phyloP scores from a whole-genome alignment of 495 filamentous ascomycete genomes.

The Thermochaetoides thermophila region DNA sequence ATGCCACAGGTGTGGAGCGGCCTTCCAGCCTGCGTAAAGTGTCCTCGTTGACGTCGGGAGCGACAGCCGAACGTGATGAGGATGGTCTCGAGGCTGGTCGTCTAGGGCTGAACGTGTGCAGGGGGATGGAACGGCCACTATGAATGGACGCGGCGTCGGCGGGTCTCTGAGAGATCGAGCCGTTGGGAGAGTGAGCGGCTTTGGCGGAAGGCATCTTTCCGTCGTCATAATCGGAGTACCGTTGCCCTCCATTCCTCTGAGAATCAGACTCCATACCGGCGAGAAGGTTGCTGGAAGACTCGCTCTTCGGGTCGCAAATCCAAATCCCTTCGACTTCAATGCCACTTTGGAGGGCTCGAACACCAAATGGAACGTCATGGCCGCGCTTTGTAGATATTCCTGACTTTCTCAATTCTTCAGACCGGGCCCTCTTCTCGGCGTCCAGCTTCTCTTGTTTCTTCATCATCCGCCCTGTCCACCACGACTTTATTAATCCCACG shows the following conservation, averaged over 20 bases:
- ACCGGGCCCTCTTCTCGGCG: conserved; percentile 44
- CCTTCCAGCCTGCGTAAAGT: conserved; percentile 23
- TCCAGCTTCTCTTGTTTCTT: conserved; percentile 51
- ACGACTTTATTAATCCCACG: conserved; percentile 39
- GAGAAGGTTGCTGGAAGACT: conserved; percentile 30
- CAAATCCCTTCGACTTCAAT: conserved; percentile 81
- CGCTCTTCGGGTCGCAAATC: conserved; percentile 56
- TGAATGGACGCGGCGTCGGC: conserved; percentile 10
- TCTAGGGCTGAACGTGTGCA: too few species aligned
- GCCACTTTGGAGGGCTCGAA: conserved; percentile 75
- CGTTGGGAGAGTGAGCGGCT: not conserved
- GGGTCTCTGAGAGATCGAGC: conserved; percentile 13
- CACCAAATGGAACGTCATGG: conserved; percentile 72
- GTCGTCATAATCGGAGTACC: conserved; percentile 4
- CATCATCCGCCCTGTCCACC: conserved; percentile 48
- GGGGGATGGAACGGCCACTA: too few species aligned
- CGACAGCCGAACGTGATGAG: conserved; percentile 6
- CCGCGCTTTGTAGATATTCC: conserved; percentile 27
- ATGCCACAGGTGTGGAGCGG: too few species aligned
- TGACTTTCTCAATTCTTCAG: conserved; percentile 38
- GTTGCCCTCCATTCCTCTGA: conserved; percentile 6
- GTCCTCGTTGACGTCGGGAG: conserved; percentile 21
- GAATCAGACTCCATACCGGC: conserved; percentile 11
- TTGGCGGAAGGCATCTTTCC: conserved; percentile 3
- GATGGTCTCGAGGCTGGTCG: too few species aligned